These are phyloP conservation scores for Nicotiana knightiana DNA, from an alignment of 257 asterid genomes.

Conservation along the genomic window DNA sequence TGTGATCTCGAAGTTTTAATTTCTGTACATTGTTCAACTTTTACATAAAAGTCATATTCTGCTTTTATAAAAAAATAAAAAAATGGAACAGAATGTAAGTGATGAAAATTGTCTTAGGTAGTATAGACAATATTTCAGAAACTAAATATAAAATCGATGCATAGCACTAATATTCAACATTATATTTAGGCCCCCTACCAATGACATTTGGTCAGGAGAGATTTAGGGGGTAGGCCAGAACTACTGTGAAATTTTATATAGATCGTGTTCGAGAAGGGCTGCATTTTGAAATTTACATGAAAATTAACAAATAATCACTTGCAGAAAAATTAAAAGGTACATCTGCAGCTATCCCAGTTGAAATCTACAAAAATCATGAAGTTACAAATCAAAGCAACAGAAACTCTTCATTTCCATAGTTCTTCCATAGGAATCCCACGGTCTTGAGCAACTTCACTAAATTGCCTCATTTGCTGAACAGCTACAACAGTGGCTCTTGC, in stretches of 20 bases:
- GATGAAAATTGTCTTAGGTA: neutral
- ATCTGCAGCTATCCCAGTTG: neutral
- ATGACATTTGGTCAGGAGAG: neutral
- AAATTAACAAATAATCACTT: neutral
- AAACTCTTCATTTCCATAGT: constrained; percentile 66
- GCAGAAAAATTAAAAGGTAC: neutral
- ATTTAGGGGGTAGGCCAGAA: too few species aligned
- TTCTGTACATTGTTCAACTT: neutral
- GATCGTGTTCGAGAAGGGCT: neutral
- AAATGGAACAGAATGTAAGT: neutral
- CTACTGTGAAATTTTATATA: neutral
- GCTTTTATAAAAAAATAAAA: neutral
- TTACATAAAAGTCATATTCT: neutral
- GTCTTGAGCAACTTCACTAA: constrained; percentile 73
- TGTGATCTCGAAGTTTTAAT: neutral
- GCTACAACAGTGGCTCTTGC: constrained; percentile 94
- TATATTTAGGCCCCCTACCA: neutral
- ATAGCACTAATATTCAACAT: neutral
- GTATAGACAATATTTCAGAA: neutral
- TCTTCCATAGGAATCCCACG: constrained; percentile 99
- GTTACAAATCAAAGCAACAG: neutral
- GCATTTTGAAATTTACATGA: constrained; percentile 6
- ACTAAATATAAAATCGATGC: neutral
- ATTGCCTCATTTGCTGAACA: constrained; percentile 77
- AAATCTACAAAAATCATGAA: constrained; percentile 10